Percentiles rank a stretch among this genome's conserved stretches.
Conservation (phyloP, 352 stramenopile genomes). For the Pythium coloratum region DNA sequence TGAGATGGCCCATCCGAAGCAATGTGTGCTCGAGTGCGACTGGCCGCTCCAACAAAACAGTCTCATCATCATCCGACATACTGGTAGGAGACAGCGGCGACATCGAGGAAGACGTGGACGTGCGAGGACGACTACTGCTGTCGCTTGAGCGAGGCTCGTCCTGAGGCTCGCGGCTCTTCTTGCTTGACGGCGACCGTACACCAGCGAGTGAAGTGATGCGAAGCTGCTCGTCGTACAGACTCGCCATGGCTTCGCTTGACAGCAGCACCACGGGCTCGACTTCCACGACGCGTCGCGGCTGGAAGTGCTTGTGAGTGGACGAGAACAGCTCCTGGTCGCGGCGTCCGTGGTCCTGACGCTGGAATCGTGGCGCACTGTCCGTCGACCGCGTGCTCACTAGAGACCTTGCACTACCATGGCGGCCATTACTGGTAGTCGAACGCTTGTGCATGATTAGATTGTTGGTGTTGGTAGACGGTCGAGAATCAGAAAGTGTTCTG, state of each 20-base stretch:
- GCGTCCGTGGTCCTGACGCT: background rate
- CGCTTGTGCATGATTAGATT: background rate
- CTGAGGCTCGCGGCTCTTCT: slow-evolving; percentile 4
- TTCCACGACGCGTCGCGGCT: slow-evolving; percentile 13
- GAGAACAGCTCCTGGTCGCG: background rate
- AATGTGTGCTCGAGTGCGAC: background rate
- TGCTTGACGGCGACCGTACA: background rate
- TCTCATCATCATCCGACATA: background rate
- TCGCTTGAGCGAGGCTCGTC: slow-evolving; percentile 18
- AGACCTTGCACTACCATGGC: background rate
- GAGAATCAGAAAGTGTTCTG: slow-evolving; percentile 6
- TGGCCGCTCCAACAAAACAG: background rate
- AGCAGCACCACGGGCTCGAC: slow-evolving; percentile 20
- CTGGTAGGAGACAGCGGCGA: slow-evolving; percentile 20
- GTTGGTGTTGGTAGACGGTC: background rate
- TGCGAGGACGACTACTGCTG: slow-evolving; percentile 18
- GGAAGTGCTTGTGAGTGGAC: slow-evolving; percentile 4
- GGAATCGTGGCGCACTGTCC: background rate
- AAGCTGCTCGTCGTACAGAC: slow-evolving; percentile 24
- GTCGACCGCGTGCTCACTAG: background rate
- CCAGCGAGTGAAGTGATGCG: background rate
- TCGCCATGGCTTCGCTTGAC: slow-evolving; percentile 13
- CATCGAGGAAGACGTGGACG: slow-evolving; percentile 31
- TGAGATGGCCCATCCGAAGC: background rate
- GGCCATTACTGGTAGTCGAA: background rate